A percentile compares a stretch with the other conserved stretches of the same genome.
Conservation (phyloP, 345 rosid species). For the Euphorbia lathyris region DNA sequence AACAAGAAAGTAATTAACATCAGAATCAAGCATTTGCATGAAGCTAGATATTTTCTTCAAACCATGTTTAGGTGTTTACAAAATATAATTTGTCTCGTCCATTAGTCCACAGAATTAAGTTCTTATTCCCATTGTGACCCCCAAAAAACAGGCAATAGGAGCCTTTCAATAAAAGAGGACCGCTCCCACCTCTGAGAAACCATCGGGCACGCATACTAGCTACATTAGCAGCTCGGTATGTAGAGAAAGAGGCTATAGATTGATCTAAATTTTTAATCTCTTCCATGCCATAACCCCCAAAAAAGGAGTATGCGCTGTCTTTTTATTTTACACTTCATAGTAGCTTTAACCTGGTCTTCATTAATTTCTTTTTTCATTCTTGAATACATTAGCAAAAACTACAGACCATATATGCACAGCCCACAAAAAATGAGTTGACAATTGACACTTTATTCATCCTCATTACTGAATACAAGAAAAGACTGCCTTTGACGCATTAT, state of each 20-base stretch:
- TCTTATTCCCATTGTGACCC: background rate
- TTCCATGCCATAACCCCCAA: background rate
- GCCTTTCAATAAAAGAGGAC: background rate
- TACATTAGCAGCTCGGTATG: too few relatives aligned
- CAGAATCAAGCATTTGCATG: background rate
- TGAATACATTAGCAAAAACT: background rate
- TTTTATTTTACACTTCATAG: background rate
- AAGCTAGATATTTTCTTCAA: background rate
- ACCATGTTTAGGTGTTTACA: background rate
- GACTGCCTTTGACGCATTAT: background rate
- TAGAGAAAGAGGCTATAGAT: background rate
- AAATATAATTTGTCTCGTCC: background rate
- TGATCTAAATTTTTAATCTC: background rate
- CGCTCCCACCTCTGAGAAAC: too few relatives aligned
- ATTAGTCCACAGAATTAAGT: background rate
- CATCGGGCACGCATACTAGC: too few relatives aligned
- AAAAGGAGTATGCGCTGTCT: background rate
- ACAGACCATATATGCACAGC: background rate
- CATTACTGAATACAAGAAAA: background rate
- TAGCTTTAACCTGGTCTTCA: background rate
- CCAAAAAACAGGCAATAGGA: background rate
- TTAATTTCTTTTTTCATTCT: background rate
- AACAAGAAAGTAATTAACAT: slow-evolving; percentile 19
- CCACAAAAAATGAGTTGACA: background rate
- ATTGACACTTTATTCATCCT: background rate